Evolutionary conservation across 225 moss, liverwort and hornwort genomes (phyloP).

Genomic region (Rhytidiadelphus loreus): DNA sequence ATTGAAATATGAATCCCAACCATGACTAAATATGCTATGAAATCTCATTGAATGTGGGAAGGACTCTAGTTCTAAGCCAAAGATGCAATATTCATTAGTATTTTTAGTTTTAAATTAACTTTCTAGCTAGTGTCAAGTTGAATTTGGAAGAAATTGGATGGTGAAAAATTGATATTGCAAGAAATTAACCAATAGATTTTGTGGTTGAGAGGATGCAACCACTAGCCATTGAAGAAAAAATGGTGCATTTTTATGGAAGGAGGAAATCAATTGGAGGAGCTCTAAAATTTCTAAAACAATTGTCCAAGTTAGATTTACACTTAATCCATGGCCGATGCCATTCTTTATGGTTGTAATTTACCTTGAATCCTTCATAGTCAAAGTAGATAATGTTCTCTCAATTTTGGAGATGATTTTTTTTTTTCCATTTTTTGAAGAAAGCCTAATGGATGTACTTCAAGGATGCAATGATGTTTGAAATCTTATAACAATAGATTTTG

Average conservation of each 20-base stretch:
- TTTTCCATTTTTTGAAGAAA: neutral
- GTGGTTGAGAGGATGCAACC: neutral
- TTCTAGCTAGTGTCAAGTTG: neutral
- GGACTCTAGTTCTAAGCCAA: too few relatives aligned
- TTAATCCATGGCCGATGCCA: neutral
- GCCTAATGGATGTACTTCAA: neutral
- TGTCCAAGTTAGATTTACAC: neutral
- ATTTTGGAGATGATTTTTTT: neutral
- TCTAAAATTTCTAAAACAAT: too few relatives aligned
- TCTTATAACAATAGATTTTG: neutral
- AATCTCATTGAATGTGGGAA: too few relatives aligned
- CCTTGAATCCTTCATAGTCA: neutral
- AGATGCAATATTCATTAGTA: too few relatives aligned
- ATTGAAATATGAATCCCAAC: too few relatives aligned
- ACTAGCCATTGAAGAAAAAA: neutral
- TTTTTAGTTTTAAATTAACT: neutral
- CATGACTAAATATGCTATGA: too few relatives aligned
- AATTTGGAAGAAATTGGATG: neutral
- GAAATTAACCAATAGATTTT: neutral
- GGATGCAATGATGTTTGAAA: neutral
- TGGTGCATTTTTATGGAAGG: too few relatives aligned
- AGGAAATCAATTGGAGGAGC: neutral
- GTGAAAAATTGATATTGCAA: neutral
- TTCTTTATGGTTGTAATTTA: neutral
- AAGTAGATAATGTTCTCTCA: neutral